Base-by-base conservation (phyloP, 495 filamentous ascomycete species). In the Pyronema domesticum region DNA sequence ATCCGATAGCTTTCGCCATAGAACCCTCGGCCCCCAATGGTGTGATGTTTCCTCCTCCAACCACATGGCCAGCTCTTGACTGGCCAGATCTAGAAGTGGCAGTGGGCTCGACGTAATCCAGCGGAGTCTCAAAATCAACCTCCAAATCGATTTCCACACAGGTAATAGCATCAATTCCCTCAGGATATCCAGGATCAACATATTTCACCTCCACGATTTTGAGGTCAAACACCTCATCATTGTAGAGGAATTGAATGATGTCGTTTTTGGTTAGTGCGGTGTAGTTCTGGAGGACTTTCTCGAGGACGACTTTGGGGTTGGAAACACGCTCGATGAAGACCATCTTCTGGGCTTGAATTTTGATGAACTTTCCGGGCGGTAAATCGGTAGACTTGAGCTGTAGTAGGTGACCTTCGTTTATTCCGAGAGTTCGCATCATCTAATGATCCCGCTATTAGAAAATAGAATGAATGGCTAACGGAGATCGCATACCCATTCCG, bases 1-100 rank as follows among this genome's bases (percentile, higher is more conserved):
- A 98, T 71, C 95, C 95, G 71, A 98, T 95, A 13, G 86, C 76
- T 64, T 94, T 86, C 1, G 93, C 89, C 91, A 98, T 98, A 33
- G 82, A 87, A 6, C 91, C 91, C 56, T 91, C 82, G 43, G 63
- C 72, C 76, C 63, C 93, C 64, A 37, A 82, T 66, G 7, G 63
- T 1, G 62, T 65, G 15, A 61, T 52, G 3, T 48, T 30, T 17
- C 71, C 70, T 34, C 70, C 71, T 33, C 73, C 67, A 9, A 68
- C 65, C 3, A 65, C 65, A 49, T 72, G 76, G 40, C 77, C 76
- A 13, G 78, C 76, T 7, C 78, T 77, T 58, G 73, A 77, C 53
- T 82, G 87, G 0, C 85, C 77, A 50, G 73, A 76, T 37, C 67
- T 66, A 7, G 79, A 79, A 15, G 80, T 81, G 63, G 75, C 81